Base-by-base conservation (phyloP, 2,329 filamentous ascomycete species). In the Leptodontidium sp. region DNA sequence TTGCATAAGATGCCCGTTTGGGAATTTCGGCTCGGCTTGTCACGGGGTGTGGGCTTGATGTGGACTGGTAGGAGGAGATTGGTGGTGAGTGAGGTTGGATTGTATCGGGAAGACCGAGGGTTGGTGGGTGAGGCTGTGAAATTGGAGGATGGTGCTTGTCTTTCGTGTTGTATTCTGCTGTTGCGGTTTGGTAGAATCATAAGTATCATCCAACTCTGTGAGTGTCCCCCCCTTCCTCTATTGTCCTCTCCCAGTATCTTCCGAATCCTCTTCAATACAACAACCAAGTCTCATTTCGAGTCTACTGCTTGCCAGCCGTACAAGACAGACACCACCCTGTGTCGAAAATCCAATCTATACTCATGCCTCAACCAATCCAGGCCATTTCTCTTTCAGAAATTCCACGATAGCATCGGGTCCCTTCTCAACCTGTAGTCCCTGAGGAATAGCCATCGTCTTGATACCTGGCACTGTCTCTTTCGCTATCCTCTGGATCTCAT, bases 331-430 rank as follows among this genome's bases (percentile, higher is more conserved):
- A 3, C 7, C 14, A 14, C 6, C 3, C n/a, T 15, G 8, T 6
- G 15, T 21, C 21, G 43, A 24, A 6, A 11, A 38, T 24, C 35
- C 21, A 6, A 26, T 17, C 15, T 7, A 38, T 7, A 15, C 7
- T 69, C 53, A 70, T 57, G 53, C 66, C 15, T 40, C 74, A 57
- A 76, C 66, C n/a, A 76, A 63, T 2, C 64, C 69, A 0, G 74
- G 71, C 73, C 70, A 72, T 32, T 82, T 76, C 72, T 83, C 81
- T 49, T 81, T 77, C 57, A 87, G 75, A 74, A 84, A 84, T 64
- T 86, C 84, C 0, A 88, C 84, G n/a, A 88, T 80, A 3, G 83
- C 85, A 75, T 87, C 85, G 0, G 85, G 85, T 0, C 86, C 86
- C 65, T 79, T 81, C 69, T 86, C 80, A 1, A 85, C 83, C 71